Evolutionary conservation across 108 stramenopile species (phyloP).

Genomic region (Cyclotella cryptica): DNA sequence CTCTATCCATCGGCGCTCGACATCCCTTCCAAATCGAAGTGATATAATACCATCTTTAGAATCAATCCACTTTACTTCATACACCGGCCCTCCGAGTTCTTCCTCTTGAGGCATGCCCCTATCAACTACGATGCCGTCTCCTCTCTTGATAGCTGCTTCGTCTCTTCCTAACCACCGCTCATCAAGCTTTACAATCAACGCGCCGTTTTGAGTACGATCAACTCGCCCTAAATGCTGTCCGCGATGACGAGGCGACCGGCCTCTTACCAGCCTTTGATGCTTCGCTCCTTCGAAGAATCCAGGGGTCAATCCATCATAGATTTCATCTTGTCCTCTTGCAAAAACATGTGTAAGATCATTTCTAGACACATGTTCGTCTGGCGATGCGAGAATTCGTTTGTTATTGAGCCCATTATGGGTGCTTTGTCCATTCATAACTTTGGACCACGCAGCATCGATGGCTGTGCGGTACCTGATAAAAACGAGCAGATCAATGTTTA

Average conservation of each 20-base stretch:
- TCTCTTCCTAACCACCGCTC: constrained; percentile 11
- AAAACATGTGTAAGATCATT: constrained; percentile 73
- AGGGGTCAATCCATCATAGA: constrained; percentile 68
- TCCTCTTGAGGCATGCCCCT: constrained; percentile 69
- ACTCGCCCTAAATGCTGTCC: constrained; percentile 75
- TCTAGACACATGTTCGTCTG: constrained; percentile 60
- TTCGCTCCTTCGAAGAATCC: constrained; percentile 79
- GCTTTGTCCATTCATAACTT: constrained; percentile 48
- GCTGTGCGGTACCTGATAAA: constrained; percentile 65
- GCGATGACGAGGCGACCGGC: constrained; percentile 74
- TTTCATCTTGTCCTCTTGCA: constrained; percentile 76
- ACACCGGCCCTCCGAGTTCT: constrained; percentile 70
- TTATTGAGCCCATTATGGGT: background rate
- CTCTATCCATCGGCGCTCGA: constrained; percentile 60
- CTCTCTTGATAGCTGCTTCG: constrained; percentile 53
- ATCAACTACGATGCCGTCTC: constrained; percentile 86
- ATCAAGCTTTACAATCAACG: constrained; percentile 47
- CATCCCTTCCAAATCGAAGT: constrained; percentile 58
- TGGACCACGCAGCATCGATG: constrained; percentile 74
- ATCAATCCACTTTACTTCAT: constrained; percentile 32
- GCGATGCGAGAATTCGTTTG: constrained; percentile 27
- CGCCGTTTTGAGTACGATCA: constrained; percentile 48
- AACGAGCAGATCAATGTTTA: background rate
- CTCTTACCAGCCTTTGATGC: constrained; percentile 75
- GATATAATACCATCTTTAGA: constrained; percentile 30